A percentile compares a stretch with the other conserved stretches of the same genome.
Evolutionary conservation across 768 basidiomycete species (phyloP).

Genomic region (Gelatoporia subvermispora): DNA sequence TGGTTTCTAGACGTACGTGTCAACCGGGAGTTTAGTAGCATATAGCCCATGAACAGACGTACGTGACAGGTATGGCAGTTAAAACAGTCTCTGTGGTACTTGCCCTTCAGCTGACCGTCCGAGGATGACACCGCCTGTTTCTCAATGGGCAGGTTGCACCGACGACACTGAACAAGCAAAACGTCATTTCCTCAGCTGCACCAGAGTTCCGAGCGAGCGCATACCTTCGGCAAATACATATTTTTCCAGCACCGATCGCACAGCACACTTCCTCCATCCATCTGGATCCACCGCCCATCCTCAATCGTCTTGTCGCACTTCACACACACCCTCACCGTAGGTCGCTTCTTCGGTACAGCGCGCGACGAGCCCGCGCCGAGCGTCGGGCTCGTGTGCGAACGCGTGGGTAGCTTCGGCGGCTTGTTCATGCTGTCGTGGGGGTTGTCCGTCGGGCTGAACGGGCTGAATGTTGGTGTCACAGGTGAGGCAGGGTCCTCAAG

Average conservation of each 20-base stretch:
- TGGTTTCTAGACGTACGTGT: constrained; percentile 50
- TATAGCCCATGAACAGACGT: constrained; percentile 17
- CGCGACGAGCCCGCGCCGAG: constrained; percentile 21
- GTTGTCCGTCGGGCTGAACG: constrained; percentile 23
- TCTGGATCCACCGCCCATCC: constrained; percentile 78
- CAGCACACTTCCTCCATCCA: constrained; percentile 69
- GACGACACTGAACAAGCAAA: constrained; percentile 58
- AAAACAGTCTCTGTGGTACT: constrained; percentile 91
- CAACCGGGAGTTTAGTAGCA: not conserved
- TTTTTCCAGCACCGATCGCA: constrained; percentile 95
- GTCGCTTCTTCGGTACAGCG: constrained; percentile 21
- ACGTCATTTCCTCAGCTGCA: not conserved
- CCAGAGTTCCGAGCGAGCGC: constrained; percentile 17
- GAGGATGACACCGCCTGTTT: constrained; percentile 86
- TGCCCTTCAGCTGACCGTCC: constrained; percentile 93
- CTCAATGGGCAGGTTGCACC: constrained; percentile 85
- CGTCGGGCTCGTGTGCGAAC: constrained; percentile 48
- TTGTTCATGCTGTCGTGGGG: constrained; percentile 46
- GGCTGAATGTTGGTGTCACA: constrained; percentile 30
- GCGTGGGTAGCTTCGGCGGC: constrained; percentile 49
- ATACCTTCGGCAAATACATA: constrained; percentile 89
- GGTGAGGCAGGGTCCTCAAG: constrained; percentile 35
- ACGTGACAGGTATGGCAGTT: constrained; percentile 82
- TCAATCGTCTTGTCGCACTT: constrained; percentile 68
- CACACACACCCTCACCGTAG: constrained; percentile 40